phyloP scores from a whole-genome alignment of 2,329 filamentous ascomycete species.

The Nothopassalora personata region DNA sequence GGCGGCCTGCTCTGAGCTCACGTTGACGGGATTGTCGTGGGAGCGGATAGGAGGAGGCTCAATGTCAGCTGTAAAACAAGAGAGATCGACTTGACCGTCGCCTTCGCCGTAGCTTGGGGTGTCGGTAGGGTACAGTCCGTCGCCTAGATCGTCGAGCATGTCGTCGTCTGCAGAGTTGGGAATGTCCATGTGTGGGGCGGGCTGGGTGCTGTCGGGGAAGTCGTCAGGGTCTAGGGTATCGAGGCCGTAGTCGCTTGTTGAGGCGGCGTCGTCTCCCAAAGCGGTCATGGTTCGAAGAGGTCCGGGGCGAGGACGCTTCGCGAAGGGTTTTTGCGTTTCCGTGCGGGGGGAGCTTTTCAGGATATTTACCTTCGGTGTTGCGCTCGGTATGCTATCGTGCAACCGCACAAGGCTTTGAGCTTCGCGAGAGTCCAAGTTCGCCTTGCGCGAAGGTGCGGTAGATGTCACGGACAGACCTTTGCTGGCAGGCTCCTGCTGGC shows the following conservation, averaged over 20 bases:
- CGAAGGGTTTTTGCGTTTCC: not conserved
- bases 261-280: slow-evolving; percentile 2
- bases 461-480: not conserved
- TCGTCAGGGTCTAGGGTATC: slow-evolving; percentile 13
- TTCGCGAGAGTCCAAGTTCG: slow-evolving; percentile 9
- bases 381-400: slow-evolving; percentile 23
- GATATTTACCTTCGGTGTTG: slow-evolving; percentile 17
- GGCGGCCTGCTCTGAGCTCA: too few species aligned
- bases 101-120: not conserved
- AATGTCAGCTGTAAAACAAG: not conserved
- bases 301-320: not conserved
- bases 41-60: not conserved
- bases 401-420: slow-evolving; percentile 19
- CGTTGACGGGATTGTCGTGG: too few species aligned
- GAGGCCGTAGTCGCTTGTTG: slow-evolving; percentile 20
- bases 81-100: not conserved
- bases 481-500: not conserved
- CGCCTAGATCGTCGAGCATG: slow-evolving; percentile 17
- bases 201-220: slow-evolving; percentile 2
- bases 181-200: slow-evolving; percentile 4
- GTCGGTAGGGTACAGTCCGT: not conserved
- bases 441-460: slow-evolving; percentile 1
- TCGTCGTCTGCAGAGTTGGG: slow-evolving; percentile 10
- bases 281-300: not conserved
- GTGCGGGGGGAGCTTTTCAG: slow-evolving; percentile 3